Evolutionary conservation across 2,329 filamentous ascomycete genomes (phyloP).

Genomic region (Coleophoma cylindrospora): DNA sequence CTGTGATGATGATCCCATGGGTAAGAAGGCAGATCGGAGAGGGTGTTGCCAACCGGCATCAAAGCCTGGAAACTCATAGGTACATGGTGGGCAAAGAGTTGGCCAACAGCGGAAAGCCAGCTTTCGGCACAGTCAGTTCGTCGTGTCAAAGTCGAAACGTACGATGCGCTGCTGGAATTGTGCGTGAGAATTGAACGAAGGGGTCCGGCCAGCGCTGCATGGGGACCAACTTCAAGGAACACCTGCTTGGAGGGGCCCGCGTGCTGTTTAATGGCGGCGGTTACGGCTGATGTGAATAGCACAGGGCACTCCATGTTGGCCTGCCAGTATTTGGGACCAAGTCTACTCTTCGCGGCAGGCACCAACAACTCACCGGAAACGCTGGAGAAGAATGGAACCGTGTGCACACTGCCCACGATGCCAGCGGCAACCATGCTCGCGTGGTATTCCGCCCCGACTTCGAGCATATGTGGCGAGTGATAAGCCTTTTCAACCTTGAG

Average conservation of each 20-base stretch:
- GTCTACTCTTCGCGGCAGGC: not conserved
- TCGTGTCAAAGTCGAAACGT: not conserved
- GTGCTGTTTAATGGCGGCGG: not conserved
- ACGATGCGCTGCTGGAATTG: not conserved
- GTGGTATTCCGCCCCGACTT: not conserved
- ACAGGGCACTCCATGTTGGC: not conserved
- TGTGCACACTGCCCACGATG: not conserved
- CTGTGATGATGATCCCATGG: not conserved
- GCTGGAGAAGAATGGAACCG: not conserved
- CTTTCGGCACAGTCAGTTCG: not conserved
- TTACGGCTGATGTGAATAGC: not conserved
- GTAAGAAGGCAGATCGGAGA: not conserved
- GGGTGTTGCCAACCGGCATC: not conserved
- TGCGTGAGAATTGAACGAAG: not conserved
- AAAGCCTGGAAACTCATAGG: not conserved
- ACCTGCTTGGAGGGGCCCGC: not conserved
- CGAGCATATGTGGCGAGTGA: not conserved
- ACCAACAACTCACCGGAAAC: not conserved
- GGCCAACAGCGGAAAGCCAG: not conserved
- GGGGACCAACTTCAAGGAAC: conserved; percentile 24
- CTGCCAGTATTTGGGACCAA: not conserved
- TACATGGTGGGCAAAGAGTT: not conserved
- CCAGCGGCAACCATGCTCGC: not conserved
- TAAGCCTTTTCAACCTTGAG: not conserved
- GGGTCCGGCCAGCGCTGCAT: conserved; percentile 20